phyloP scores from a whole-genome alignment of 257 asterid genomes.

The Osmanthus fragrans region DNA sequence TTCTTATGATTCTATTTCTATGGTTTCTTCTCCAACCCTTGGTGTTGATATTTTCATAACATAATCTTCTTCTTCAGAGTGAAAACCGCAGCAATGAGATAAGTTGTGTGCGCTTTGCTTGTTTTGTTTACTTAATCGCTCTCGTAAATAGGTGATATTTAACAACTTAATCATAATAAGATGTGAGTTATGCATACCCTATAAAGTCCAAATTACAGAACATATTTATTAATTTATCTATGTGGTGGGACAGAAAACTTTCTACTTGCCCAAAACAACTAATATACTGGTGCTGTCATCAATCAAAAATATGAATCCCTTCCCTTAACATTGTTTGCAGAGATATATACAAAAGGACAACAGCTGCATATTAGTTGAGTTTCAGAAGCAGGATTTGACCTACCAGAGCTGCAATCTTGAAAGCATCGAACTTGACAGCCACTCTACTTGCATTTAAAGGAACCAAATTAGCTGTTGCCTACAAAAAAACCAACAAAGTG shows the following conservation, averaged over 20 bases:
- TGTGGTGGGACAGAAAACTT: not conserved
- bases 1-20: too few species aligned
- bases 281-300: not conserved
- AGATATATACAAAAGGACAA: not conserved
- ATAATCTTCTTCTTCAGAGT: not conserved
- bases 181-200: not conserved
- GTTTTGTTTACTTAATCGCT: not conserved
- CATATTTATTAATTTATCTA: not conserved
- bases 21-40: too few species aligned
- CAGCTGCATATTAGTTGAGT: not conserved
- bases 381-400: slow-evolving; percentile 21
- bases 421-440: slow-evolving; percentile 66
- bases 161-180: not conserved
- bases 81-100: not conserved
- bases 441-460: slow-evolving; percentile 54
- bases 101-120: not conserved
- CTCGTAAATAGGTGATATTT: not conserved
- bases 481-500: slow-evolving; percentile 5
- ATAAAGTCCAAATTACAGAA: not conserved
- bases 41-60: too few species aligned
- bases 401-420: slow-evolving; percentile 70
- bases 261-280: not conserved
- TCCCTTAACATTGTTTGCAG: not conserved
- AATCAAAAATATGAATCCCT: not conserved
- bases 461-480: slow-evolving; percentile 74